These are phyloP conservation scores for Salix exigua DNA, from an alignment of 345 rosid species.

Conservation along the genomic window DNA sequence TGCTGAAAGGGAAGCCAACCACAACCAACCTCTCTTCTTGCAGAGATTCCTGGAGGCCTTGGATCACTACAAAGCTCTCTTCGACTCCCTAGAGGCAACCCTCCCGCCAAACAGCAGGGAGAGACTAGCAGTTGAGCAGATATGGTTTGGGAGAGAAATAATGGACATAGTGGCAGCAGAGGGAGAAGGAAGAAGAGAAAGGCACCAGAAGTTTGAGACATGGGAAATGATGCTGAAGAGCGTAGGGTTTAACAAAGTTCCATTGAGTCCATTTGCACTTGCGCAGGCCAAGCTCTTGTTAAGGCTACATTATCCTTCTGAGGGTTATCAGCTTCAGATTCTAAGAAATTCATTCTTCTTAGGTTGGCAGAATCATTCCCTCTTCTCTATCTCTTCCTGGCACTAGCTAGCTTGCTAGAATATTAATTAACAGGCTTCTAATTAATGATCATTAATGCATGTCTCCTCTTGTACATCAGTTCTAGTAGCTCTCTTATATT, in stretches of 20 bases:
- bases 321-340: conserved; percentile 79
- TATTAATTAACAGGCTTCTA: background rate
- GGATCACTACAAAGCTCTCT: conserved; percentile 74
- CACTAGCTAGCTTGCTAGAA: conserved; percentile 25
- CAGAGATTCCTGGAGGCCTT: conserved; percentile 68
- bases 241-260: conserved; percentile 60
- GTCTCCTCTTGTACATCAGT: background rate
- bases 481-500: background rate
- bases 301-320: conserved; percentile 92
- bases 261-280: conserved; percentile 70
- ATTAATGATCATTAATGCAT: background rate
- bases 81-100: conserved; percentile 89
- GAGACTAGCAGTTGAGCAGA: conserved; percentile 67
- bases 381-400: conserved; percentile 95
- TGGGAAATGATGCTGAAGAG: conserved; percentile 75
- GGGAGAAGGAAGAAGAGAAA: conserved; percentile 53
- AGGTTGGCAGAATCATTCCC: conserved; percentile 83
- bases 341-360: conserved; percentile 58
- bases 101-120: conserved; percentile 84
- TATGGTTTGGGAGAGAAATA: conserved; percentile 89
- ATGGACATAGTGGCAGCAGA: conserved; percentile 63
- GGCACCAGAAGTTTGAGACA: conserved; percentile 58
- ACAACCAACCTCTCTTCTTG: conserved; percentile 60
- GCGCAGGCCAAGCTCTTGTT: conserved; percentile 93
- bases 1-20: conserved; percentile 77